These are phyloP conservation scores for Coniochaeta hoffmannii DNA, from an alignment of 2,329 filamentous ascomycete species.

Conservation along the genomic window DNA sequence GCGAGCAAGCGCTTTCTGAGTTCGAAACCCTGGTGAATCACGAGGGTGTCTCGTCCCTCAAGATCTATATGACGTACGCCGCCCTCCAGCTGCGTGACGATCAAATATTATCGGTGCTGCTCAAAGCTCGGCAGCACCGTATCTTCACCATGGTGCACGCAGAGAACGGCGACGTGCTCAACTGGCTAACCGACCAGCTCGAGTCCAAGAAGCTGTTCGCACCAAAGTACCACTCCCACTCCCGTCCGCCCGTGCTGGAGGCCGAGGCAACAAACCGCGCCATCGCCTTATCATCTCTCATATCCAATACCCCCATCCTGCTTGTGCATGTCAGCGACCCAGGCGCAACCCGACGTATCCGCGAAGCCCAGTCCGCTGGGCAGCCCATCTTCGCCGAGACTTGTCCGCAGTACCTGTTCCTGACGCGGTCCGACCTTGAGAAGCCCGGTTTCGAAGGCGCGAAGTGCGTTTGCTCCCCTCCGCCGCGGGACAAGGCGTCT, in stretches of 20 bases:
- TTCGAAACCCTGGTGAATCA: conserved; percentile 24
- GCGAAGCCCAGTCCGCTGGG: conserved; percentile 36
- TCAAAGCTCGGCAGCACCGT: conserved; percentile 33
- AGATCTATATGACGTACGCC: conserved; percentile 47
- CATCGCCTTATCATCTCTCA: conserved; percentile 40
- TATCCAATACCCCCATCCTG: conserved; percentile 40
- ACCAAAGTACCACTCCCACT: conserved; percentile 43
- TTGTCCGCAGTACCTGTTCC: conserved; percentile 48
- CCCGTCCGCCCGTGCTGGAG: conserved; percentile 41
- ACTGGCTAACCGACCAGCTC: conserved; percentile 45
- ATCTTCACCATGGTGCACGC: conserved; percentile 50
- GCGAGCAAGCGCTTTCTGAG: conserved; percentile 30
- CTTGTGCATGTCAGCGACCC: conserved; percentile 46
- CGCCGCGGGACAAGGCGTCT: conserved; percentile 37
- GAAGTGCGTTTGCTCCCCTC: conserved; percentile 47
- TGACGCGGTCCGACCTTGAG: conserved; percentile 42
- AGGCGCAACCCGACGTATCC: conserved; percentile 35
- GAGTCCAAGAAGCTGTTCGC: conserved; percentile 38
- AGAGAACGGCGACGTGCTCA: conserved; percentile 43
- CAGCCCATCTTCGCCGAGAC: conserved; percentile 47
- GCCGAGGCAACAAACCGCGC: conserved; percentile 45
- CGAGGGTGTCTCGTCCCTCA: conserved; percentile 38
- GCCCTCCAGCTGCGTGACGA: conserved; percentile 40
- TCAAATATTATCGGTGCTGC: conserved; percentile 42
- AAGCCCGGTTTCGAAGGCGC: conserved; percentile 45